phyloP scores from a whole-genome alignment of 225 moss, liverwort and hornwort species.

The Pleurozium schreberi region DNA sequence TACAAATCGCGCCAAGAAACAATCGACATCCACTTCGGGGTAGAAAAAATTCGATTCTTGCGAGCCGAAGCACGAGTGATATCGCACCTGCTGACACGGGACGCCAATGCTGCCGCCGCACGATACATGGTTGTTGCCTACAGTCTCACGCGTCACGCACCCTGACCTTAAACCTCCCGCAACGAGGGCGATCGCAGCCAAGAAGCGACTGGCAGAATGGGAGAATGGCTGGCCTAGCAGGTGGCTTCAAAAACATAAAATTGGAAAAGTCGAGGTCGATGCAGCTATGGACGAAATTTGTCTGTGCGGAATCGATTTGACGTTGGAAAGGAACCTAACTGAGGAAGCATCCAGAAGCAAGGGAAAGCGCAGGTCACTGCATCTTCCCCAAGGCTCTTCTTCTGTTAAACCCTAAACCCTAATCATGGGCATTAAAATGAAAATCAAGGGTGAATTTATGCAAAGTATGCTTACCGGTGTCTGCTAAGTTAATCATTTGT shows the following conservation, averaged over 20 bases:
- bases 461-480: not conserved
- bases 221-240: not conserved
- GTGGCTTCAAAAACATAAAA: not conserved
- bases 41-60: too few species aligned
- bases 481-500: not conserved
- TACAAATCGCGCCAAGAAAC: not conserved
- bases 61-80: not conserved
- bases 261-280: not conserved
- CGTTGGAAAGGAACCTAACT: not conserved
- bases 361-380: not conserved
- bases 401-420: conserved; percentile 8
- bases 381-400: not conserved
- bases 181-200: not conserved
- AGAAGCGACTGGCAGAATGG: not conserved
- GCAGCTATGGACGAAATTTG: not conserved
- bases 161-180: not conserved
- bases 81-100: conserved; percentile 29
- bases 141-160: not conserved
- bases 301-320: not conserved
- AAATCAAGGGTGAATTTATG: too few species aligned
- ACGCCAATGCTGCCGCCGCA: conserved; percentile 40
- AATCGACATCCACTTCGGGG: not conserved
- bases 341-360: not conserved
- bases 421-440: not conserved
- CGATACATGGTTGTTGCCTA: conserved; percentile 29